phyloP scores from a whole-genome alignment of 1,284 basidiomycete species.

The Prillingera fragicola region DNA sequence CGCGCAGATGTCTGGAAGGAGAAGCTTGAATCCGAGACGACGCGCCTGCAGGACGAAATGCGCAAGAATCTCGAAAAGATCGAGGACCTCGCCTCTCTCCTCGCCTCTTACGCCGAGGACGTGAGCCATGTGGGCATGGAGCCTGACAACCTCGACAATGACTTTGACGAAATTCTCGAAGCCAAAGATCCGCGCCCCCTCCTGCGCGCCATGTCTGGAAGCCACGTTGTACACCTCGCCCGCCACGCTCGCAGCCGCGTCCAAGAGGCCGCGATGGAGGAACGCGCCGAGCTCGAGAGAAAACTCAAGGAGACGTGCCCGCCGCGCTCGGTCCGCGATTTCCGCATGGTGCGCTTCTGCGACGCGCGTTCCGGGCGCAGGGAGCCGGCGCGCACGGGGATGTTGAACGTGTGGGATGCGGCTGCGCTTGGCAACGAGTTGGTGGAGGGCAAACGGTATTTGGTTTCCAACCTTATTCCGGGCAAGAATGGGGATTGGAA shows the following conservation, averaged over 20 bases:
- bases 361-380: slow-evolving; percentile 60
- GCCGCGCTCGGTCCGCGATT: slow-evolving; percentile 68
- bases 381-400: slow-evolving; percentile 57
- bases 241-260: slow-evolving; percentile 55
- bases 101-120: slow-evolving; percentile 24
- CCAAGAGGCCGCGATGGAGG: slow-evolving; percentile 53
- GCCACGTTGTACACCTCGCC: slow-evolving; percentile 62
- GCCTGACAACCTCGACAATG: slow-evolving; percentile 21
- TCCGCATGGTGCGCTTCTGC: slow-evolving; percentile 68
- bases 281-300: slow-evolving; percentile 59
- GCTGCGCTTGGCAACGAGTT: slow-evolving; percentile 57
- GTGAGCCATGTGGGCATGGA: slow-evolving; percentile 6
- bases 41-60: slow-evolving; percentile 32
- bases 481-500: slow-evolving; percentile 60
- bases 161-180: slow-evolving; percentile 38
- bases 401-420: slow-evolving; percentile 80
- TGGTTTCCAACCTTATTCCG: slow-evolving; percentile 63
- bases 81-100: slow-evolving; percentile 25
- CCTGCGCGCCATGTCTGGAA: slow-evolving; percentile 50
- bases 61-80: slow-evolving; percentile 25
- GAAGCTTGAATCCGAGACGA: slow-evolving; percentile 32
- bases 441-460: slow-evolving; percentile 62
- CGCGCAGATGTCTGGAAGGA: slow-evolving; percentile 62
- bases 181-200: slow-evolving; percentile 41
- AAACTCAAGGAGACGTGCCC: slow-evolving; percentile 72